Evolutionary conservation across 805 yeast genomes (phyloP).

Genomic region (Candida silvatica): DNA sequence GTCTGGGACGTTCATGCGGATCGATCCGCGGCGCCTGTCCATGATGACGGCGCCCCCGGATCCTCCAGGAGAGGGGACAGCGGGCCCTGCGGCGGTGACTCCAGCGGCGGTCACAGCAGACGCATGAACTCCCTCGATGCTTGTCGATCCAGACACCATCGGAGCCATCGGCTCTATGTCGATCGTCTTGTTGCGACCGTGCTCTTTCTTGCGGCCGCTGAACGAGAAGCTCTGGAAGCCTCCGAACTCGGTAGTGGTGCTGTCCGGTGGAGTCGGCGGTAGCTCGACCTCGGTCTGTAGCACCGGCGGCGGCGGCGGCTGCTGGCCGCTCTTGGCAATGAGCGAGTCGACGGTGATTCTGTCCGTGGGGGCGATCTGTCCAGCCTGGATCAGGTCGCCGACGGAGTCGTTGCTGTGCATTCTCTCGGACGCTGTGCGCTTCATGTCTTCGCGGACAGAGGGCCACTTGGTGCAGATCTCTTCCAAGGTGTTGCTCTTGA

Average conservation of each 20-base stretch:
- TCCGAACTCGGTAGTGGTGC: not conserved
- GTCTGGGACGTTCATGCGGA: slow-evolving; percentile 8
- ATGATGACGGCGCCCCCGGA: no score
- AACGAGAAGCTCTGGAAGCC: not conserved
- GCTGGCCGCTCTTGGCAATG: not conserved
- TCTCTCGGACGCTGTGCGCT: slow-evolving; percentile 50
- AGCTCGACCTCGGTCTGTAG: no score
- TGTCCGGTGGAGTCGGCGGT: not conserved
- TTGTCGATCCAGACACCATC: no score
- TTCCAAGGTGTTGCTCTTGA: slow-evolving; percentile 46
- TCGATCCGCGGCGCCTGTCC: not conserved
- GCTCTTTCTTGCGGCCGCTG: not conserved
- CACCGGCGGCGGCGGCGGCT: no score
- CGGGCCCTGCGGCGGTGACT: no score
- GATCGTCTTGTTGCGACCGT: not conserved
- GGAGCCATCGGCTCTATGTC: not conserved
- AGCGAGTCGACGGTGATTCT: not conserved
- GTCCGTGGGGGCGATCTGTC: not conserved
- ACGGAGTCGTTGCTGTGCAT: slow-evolving; percentile 20
- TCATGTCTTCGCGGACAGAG: slow-evolving; percentile 48
- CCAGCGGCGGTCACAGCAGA: no score
- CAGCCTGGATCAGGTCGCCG: not conserved
- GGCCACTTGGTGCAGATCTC: slow-evolving; percentile 53
- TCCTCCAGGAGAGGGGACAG: no score
- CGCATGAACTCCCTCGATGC: no score